Conservation (phyloP, 164 flowering plant species). For the Cinnamomum micranthum region DNA sequence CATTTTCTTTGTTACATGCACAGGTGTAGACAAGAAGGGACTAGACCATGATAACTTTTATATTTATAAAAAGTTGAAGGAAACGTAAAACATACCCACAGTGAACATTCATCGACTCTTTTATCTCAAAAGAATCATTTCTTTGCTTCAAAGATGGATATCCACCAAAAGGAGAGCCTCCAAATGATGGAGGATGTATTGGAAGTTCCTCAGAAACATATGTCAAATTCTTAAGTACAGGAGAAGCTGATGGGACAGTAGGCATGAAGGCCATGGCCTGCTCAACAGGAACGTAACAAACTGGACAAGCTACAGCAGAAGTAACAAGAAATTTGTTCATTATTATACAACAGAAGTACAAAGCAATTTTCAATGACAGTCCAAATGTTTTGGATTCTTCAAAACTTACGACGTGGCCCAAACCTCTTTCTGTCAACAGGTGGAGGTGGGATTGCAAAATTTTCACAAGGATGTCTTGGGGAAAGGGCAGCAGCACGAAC, state of each 20-base stretch:
- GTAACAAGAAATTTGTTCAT: background rate
- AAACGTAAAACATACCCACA: too few species aligned
- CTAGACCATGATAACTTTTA: too few species aligned
- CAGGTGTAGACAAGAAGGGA: constrained; percentile 34
- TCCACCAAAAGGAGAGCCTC: constrained; percentile 97
- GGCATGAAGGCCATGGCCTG: constrained; percentile 77
- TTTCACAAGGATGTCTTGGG: constrained; percentile 51
- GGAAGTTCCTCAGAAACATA: constrained; percentile 59
- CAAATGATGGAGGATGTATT: constrained; percentile 42
- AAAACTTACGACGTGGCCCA: constrained; percentile 89
- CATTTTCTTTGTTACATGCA: constrained; percentile 81
- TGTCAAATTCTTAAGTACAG: constrained; percentile 54
- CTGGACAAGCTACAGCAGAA: constrained; percentile 75
- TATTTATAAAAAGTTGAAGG: background rate
- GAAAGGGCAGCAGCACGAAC: constrained; percentile 7
- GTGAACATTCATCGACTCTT: too few species aligned
- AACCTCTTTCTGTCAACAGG: constrained; percentile 56
- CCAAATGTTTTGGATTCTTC: constrained; percentile 1
- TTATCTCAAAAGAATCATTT: too few species aligned
- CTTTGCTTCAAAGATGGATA: constrained; percentile 36
- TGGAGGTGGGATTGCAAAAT: constrained; percentile 13
- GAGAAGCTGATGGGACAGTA: constrained; percentile 46
- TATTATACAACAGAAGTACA: background rate
- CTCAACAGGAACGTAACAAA: constrained; percentile 79
- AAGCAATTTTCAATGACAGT: background rate